A percentile compares a stretch with the other conserved stretches of the same genome.
These are phyloP conservation scores for Penicillium verrucosum DNA, from an alignment of 2,329 filamentous ascomycete genomes.

Conservation along the genomic window DNA sequence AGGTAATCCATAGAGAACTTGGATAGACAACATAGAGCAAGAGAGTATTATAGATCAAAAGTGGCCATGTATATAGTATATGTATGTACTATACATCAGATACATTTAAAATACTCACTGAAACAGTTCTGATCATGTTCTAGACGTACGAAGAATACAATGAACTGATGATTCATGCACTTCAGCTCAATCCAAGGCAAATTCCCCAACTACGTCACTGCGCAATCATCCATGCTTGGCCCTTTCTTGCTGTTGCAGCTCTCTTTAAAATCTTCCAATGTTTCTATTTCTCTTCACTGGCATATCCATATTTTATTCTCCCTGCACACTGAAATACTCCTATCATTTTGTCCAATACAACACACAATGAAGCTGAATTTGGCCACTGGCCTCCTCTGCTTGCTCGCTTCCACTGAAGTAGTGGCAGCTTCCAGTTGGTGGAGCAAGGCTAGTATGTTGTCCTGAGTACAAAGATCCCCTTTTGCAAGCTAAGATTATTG, in stretches of 20 bases:
- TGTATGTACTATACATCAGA: neutral
- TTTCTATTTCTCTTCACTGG: neutral
- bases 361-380: conserved; percentile 73
- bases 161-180: conserved; percentile 26
- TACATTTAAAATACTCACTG: neutral
- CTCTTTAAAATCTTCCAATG: conserved; percentile 1
- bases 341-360: neutral
- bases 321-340: neutral
- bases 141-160: neutral
- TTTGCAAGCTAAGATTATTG: conserved; percentile 4
- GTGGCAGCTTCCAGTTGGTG: conserved; percentile 79
- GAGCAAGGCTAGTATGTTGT: conserved; percentile 70
- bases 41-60: neutral
- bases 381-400: conserved; percentile 65
- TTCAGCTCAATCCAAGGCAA: conserved; percentile 15
- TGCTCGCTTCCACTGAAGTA: conserved; percentile 64
- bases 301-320: conserved; percentile 2
- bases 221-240: conserved; percentile 27
- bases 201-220: conserved; percentile 34
- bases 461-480: neutral
- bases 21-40: neutral
- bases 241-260: conserved; percentile 9
- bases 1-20: neutral
- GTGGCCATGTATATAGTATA: neutral
- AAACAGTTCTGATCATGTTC: neutral